Base-by-base conservation (phyloP, 306 rosid genomes). In the Abrus pulchellus region DNA sequence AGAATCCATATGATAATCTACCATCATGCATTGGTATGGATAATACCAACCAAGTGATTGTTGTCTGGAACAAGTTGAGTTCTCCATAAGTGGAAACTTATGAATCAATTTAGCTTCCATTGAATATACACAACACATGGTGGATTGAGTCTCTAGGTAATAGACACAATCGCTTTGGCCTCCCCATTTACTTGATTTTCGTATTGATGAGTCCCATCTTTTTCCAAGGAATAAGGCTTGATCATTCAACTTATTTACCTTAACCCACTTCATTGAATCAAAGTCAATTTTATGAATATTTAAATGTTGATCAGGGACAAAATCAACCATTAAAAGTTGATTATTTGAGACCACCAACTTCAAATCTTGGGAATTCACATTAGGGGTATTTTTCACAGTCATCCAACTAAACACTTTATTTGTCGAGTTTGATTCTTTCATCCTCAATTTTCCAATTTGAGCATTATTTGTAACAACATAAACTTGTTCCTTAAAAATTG, bases 241-340 rank as follows among this genome's bases (percentile, higher is more conserved):
- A 20, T 72, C 77, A 54, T 5, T 66, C 13, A 45, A 67, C 5
- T 27, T 30, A 27, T 67, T 9, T 5, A 44, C 9, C 53, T 45
- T 67, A 67, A 67, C 49, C 73, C 73, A 67, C 6, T 27, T 38
- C 72, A 67, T 43, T 44, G 38, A 32, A 67, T 67, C 32, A 41
- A 67, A 44, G 10, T 67, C 55, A 3, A 67, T 67, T 28, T 43
- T 27, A 4, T 8, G 3, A 44, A 67, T 67, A 67, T 67, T 44
- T 50, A 67, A 44, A 67, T 67, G 7, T 3, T 28, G 4, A 3
- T 45, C 12, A 20, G 33, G 33, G 55, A 44, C 27, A 67, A 67
- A 68, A 45, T 68, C 74, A 47, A 68, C 56, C 43, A 68, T 5
- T 2, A 68, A 55, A 56, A 73, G 67, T 54, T 73, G 54, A 29